Base-by-base conservation (phyloP, 2,329 filamentous ascomycete species). In the Aspergillus amoenus region DNA sequence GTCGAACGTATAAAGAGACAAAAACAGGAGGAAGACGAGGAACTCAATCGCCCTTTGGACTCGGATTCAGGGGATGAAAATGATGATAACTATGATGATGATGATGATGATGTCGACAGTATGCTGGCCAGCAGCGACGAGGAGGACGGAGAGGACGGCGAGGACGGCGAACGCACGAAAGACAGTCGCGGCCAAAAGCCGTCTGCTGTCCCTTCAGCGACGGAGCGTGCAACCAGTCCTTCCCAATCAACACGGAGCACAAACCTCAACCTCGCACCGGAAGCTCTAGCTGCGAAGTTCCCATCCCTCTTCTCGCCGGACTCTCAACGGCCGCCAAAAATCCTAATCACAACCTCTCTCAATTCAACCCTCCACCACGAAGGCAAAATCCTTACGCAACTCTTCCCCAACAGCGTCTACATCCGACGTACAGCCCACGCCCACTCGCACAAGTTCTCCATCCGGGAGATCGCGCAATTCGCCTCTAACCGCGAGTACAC, bases 271-370 rank as follows among this genome's bases (percentile, higher is more conserved):
- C 76, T 86, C 11, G 83, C 83, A 0, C 84, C 85, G 3, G 84
- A 87, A 65, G 81, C 82, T 18, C 78, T 88, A 21, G 79, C 82
- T 41, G 77, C 82, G 43, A 85, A 84, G 71, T 88, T 87, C 67
- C 85, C 83, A 3, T 74, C 78, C 6, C 78, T 87, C 22, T 88
- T 86, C 76, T 65, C 84, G 30, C 65, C 68, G 13, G 72, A 77
- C 60, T 68, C 81, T 34, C 84, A 80, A 47, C 82, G 79, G 55
- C 76, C 77, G 58, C 93, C 94, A 51, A 96, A 97, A 76, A 87
- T 97, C 62, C 86, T 99, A 40, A 84, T 99, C 69, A 99, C 94
- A 0, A 97, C 94, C 7, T 90, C 87, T 12, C 82, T 97, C 68
- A 93, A 96, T 78, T 91, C 90, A 12, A 93, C 88, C 1, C 84